Conservation (phyloP, 106 monocot genomes). For the Xerophyta viscosa region DNA sequence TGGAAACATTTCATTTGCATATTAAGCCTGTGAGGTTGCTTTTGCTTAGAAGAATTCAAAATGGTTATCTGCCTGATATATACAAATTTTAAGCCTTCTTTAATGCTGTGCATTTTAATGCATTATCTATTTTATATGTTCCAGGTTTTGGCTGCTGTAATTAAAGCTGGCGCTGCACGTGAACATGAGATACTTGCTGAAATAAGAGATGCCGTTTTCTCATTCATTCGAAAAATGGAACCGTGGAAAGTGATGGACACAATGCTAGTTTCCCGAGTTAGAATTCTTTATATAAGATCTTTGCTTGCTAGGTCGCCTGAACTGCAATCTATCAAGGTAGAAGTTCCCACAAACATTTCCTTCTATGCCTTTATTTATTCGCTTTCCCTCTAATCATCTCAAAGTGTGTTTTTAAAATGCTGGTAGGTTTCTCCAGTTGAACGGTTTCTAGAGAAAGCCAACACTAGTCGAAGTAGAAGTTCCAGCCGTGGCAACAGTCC, state of each 20-base stretch:
- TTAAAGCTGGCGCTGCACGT: slow-evolving; percentile 96
- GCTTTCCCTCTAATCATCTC: slow-evolving; percentile 7
- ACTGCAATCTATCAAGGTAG: slow-evolving; percentile 90
- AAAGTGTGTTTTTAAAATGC: too few species aligned
- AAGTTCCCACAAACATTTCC: background rate
- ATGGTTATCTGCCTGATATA: too few species aligned
- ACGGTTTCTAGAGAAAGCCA: slow-evolving; percentile 83
- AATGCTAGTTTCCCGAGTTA: slow-evolving; percentile 96
- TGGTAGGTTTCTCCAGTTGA: slow-evolving; percentile 88
- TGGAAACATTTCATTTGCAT: too few species aligned
- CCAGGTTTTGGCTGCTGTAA: slow-evolving; percentile 98
- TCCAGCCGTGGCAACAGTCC: slow-evolving; percentile 89
- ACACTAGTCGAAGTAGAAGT: slow-evolving; percentile 72
- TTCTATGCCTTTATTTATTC: slow-evolving; percentile 1
- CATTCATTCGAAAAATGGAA: slow-evolving; percentile 93
- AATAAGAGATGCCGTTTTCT: slow-evolving; percentile 97
- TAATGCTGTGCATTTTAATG: too few species aligned
- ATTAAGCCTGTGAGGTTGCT: too few species aligned
- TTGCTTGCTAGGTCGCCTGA: slow-evolving; percentile 92
- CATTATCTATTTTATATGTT: too few species aligned
- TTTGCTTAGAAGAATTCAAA: too few species aligned
- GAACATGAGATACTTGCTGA: slow-evolving; percentile 99
- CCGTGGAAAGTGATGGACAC: slow-evolving; percentile 93
- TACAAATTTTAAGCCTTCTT: too few species aligned
- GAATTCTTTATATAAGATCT: slow-evolving; percentile 97